Evolutionary conservation across 768 basidiomycete species (phyloP).

Genomic region (Lentinula detonsa): DNA sequence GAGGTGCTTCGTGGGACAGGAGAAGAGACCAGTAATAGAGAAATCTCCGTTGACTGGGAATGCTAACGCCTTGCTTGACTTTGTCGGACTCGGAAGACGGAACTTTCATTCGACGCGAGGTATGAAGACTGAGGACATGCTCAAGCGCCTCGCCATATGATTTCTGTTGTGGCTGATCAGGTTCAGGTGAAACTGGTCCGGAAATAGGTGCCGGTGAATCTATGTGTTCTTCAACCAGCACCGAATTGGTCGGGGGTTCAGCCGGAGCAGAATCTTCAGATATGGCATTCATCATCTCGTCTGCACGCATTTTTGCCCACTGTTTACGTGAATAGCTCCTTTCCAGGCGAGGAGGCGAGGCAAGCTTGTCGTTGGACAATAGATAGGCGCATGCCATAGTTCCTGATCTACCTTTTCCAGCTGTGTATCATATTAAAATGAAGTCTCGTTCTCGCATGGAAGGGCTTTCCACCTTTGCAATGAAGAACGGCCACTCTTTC

Average conservation of each 20-base stretch:
- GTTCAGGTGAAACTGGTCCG: conserved; percentile 3
- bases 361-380: conserved; percentile 46
- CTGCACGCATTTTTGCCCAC: conserved; percentile 39
- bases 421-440: conserved; percentile 25
- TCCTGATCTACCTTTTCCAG: conserved; percentile 81
- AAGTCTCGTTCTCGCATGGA: not conserved
- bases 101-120: conserved; percentile 60
- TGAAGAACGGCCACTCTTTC: conserved; percentile 77
- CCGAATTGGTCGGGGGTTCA: not conserved
- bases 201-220: conserved; percentile 4
- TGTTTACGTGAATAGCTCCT: conserved; percentile 42
- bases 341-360: conserved; percentile 41
- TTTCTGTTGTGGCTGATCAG: conserved; percentile 1
- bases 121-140: conserved; percentile 62
- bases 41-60: conserved; percentile 77
- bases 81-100: conserved; percentile 23
- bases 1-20: conserved; percentile 50
- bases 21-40: conserved; percentile 72
- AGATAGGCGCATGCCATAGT: conserved; percentile 83
- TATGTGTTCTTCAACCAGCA: not conserved
- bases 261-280: conserved; percentile 31
- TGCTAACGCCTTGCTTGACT: conserved; percentile 60
- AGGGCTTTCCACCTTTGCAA: conserved; percentile 61
- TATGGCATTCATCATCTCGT: conserved; percentile 42
- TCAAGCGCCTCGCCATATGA: conserved; percentile 38